A percentile compares a stretch with the other conserved stretches of the same genome.
phyloP scores from a whole-genome alignment of 805 yeast genomes.

The Metschnikowia gelsemii region DNA sequence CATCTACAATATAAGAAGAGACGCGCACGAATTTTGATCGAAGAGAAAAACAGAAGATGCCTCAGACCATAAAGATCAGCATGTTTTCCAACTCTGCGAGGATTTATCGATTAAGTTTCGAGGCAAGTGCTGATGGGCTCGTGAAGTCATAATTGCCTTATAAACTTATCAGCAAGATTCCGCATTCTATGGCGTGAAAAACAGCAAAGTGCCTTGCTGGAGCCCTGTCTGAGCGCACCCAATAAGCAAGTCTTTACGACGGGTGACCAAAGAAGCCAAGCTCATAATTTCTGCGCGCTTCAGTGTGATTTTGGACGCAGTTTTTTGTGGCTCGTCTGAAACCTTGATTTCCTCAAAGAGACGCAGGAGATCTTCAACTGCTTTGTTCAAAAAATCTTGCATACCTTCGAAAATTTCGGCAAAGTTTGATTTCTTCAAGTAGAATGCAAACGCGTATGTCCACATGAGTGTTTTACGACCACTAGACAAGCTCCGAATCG shows the following conservation, averaged over 20 bases:
- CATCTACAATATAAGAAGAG: too few species aligned
- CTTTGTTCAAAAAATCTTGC: constrained; percentile 60
- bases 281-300: constrained; percentile 41
- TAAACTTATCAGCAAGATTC: too few species aligned
- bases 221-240: constrained; percentile 46
- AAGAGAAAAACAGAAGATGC: too few species aligned
- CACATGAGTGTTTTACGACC: constrained; percentile 82
- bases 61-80: too few species aligned
- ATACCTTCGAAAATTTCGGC: constrained; percentile 67
- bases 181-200: constrained; percentile 1
- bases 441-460: constrained; percentile 83
- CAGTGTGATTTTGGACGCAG: constrained; percentile 33
- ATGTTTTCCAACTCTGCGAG: too few species aligned
- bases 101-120: too few species aligned
- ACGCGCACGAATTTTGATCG: too few species aligned
- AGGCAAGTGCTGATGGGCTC: too few species aligned
- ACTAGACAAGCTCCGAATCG: constrained; percentile 59
- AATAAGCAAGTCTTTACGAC: constrained; percentile 41
- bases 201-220: constrained; percentile 30
- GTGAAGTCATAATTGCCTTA: too few species aligned
- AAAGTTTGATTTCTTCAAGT: constrained; percentile 52
- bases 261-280: constrained; percentile 41
- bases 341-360: constrained; percentile 48
- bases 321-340: constrained; percentile 26
- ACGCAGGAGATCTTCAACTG: constrained; percentile 69